Evolutionary conservation across 176 grass and related monocot genomes (phyloP), one percentile per base, ranked within the genome.

Genomic region (Eleusine indica): DNA sequence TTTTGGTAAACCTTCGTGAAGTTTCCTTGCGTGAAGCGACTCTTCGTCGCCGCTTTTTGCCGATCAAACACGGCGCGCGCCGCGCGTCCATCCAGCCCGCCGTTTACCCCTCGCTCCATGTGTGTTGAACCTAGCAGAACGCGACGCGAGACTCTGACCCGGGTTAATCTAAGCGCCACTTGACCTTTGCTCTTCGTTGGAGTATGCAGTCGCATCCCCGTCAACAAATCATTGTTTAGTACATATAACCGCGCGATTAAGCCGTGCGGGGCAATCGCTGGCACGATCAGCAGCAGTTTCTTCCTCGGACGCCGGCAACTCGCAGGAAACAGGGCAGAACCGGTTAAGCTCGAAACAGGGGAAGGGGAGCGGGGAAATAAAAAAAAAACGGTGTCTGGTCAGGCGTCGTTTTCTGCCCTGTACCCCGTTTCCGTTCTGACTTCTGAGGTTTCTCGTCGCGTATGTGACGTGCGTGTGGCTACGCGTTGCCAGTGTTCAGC

Each of bases 61-160:
- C 12, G 87, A 32, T 61, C 77, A 62, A 76, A 81, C 87, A 81
- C 82, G 76, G 6, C 70, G 48, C 48, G 21, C 14, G 49, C 42
- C 7, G 44, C 44, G 44, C 9, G 7, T 43, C 41, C 40, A 41
- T 25, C 25, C 25, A 25, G 25, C 25, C 25, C 25, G 40, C 40
- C 19, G n/a, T 22, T 54, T 57, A 5, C 80, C 80, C 56, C 53
- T 25, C 25, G 0, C 25, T 25, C 49, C 16, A 54, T 19, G 53
- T n/a, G 68, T 73, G 76, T 75, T 25, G 75, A 71, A 68, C 5
- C 47, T 9, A 35, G 32, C 32, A 2, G 22, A 8, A 66, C 11
- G 12, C 1, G 13, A n/a, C 21, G 14, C 13, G 17, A 18, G 21
- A 66, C 37, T 66, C 66, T 88, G 86, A 73, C 74, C 60, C 47